phyloP scores from a whole-genome alignment of 73 alveolate species.

The Stentor coeruleus region DNA sequence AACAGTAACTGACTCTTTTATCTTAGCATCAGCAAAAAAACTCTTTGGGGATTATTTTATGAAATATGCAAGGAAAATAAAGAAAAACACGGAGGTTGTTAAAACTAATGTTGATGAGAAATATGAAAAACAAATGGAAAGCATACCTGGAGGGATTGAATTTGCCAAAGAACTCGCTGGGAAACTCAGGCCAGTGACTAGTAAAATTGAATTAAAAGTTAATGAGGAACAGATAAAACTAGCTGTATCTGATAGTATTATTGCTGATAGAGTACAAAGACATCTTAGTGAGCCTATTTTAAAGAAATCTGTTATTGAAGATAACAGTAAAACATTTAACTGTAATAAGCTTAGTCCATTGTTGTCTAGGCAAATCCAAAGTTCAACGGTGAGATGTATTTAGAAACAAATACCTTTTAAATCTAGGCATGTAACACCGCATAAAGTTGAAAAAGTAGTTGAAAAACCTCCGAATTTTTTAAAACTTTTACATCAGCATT shows the following conservation, averaged over 20 bases:
- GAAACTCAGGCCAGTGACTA: not conserved
- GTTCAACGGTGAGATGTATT: not conserved
- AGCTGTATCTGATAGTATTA: not conserved
- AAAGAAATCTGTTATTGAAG: not conserved
- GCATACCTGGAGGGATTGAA: not conserved
- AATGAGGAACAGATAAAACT: not conserved
- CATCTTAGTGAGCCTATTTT: not conserved
- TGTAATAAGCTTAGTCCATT: not conserved
- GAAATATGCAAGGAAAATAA: not conserved
- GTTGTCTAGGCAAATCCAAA: not conserved
- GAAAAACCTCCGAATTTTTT: conserved; percentile 12
- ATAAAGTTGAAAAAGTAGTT: not conserved
- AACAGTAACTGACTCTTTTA: not conserved
- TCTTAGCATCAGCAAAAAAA: not conserved
- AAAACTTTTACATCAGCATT: not conserved
- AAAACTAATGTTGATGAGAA: not conserved
- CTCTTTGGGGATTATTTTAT: conserved; percentile 6
- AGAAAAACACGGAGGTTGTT: not conserved
- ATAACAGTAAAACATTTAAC: not conserved
- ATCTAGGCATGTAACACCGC: not conserved
- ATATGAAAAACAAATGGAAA: not conserved
- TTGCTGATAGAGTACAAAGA: not conserved
- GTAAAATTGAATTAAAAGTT: not conserved
- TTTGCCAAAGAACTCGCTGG: not conserved
- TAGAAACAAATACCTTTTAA: conserved; percentile 15